Evolutionary conservation across 148 eudicot genomes (phyloP), one percentile per base, ranked within the genome.

Genomic region (Cornus kousa): DNA sequence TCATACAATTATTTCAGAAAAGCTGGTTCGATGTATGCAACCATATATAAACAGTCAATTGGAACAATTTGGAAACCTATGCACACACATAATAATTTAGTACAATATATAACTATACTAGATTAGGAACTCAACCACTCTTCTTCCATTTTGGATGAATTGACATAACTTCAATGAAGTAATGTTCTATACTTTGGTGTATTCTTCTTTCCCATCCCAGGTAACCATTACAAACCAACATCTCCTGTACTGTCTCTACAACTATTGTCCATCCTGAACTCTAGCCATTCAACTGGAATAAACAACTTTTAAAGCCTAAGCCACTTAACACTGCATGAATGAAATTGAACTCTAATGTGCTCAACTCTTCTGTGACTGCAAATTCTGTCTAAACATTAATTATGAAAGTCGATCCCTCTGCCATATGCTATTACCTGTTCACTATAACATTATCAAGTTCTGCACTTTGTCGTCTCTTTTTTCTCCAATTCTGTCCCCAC

Each of bases 401-500:
- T 33, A 20, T 70, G 65, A 35, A 23, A 23, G 17, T 50, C 28
- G 68, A 55, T 3, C 19, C 37, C 20, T 59, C 43, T 28, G 28
- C 79, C 59, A 46, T 31, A 33, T 46, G 28, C 35, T 35, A 37
- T 66, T 65, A 76, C 43, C 73, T 35, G 20, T 39, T 73, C 67
- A 73, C 46, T 48, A 78, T 73, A 73, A 77, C 88, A 46, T 57
- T 57, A 75, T 76, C 70, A 67, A 39, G 68, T 67, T 74, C 82
- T 72, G 81, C 66, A 76, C 37, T 80, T 68, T 81, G 84, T 13
- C 77, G 85, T 72, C 79, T 82, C 86, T 86, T 86, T 55, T 89
- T 89, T 80, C 97, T 81, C 82, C 88, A 92, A 23, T 86, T 83
- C 78, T 90, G 90, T 59, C 92, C 97, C 97, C 97, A 92, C 86